Base-by-base conservation (phyloP, 176 grass and related monocot genomes). In the Cenchrus fungigraminus region DNA sequence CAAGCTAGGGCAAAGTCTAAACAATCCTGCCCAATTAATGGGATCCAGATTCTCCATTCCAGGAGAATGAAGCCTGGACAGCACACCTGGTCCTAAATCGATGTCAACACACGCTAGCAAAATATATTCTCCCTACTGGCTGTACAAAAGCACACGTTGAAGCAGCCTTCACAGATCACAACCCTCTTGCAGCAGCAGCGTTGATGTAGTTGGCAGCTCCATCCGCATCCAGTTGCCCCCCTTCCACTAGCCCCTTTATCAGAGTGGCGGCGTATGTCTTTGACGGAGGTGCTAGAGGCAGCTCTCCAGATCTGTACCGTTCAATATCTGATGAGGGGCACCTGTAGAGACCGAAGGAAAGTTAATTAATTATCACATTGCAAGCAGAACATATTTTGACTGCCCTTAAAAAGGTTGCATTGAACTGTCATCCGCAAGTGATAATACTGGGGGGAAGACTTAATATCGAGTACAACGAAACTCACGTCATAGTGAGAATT, bases 401-500 rank as follows among this genome's bases (percentile, higher is more conserved):
- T 56, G 66, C 46, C 37, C 29, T 73, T 71, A 22, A n/a, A 72
- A 62, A 73, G 68, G 9, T 47, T 72, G 56, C 13, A 54, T 64
- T 62, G 5, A 56, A 70, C 32, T 42, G 32, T 17, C 11, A 12
- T 42, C 63, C 13, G 1, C 34, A 73, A 20, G 31, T 29, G 6
- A 12, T 9, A 28, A 9, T 56, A 58, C 59, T 50, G 22, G 15
- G 29, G 8, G 4, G 9, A 75, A 69, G 49, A 71, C 50, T 63
- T 44, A 20, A 9, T 71, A 1, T 63, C 61, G 52, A 83, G 72
- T 51, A 73, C 25, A 73, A 31, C 10, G 31, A 40, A 66, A 84
- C 87, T 63, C 87, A 95, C 96, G 93, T 98, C 90, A 92, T 86
- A 55, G 93, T 94, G 68, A 98, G 86, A 76, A 98, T 95, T 80